Conservation (phyloP, 2,329 filamentous ascomycete genomes). For the Cladophialophora yegresii region DNA sequence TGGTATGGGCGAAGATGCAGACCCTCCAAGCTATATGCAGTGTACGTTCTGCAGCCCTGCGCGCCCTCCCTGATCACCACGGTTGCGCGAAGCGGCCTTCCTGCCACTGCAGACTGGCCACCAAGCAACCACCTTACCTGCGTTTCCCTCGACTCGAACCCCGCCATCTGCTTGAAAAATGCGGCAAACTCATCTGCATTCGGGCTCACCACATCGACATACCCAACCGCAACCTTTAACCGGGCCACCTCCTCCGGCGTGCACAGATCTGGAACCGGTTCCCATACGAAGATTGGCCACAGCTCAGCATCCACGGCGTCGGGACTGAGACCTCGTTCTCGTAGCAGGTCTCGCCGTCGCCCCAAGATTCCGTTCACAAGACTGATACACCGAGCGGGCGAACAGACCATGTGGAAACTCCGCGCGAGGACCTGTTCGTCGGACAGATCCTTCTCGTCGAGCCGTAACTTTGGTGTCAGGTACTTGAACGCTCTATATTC, state of each 20-base stretch:
- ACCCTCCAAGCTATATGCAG: conserved; percentile 31
- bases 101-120: neutral
- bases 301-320: neutral
- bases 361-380: conserved; percentile 71
- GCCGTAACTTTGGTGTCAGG: conserved; percentile 77
- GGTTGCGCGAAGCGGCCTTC: conserved; percentile 15
- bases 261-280: conserved; percentile 89
- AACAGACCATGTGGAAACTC: conserved; percentile 87
- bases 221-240: conserved; percentile 55
- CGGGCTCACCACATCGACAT: conserved; percentile 67
- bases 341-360: conserved; percentile 46
- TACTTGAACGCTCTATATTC: conserved; percentile 82
- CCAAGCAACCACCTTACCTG: conserved; percentile 43
- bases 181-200: conserved; percentile 87
- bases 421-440: conserved; percentile 67
- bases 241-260: conserved; percentile 63
- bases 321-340: neutral
- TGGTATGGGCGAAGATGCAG: conserved; percentile 81
- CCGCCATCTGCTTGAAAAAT: conserved; percentile 63
- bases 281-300: conserved; percentile 77
- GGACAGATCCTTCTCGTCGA: conserved; percentile 72
- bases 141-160: conserved; percentile 35
- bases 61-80: conserved; percentile 62
- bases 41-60: conserved; percentile 57
- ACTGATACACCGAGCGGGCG: conserved; percentile 71